Conservation (phyloP, 2,329 filamentous ascomycete genomes). For the Coniella lustricola region DNA sequence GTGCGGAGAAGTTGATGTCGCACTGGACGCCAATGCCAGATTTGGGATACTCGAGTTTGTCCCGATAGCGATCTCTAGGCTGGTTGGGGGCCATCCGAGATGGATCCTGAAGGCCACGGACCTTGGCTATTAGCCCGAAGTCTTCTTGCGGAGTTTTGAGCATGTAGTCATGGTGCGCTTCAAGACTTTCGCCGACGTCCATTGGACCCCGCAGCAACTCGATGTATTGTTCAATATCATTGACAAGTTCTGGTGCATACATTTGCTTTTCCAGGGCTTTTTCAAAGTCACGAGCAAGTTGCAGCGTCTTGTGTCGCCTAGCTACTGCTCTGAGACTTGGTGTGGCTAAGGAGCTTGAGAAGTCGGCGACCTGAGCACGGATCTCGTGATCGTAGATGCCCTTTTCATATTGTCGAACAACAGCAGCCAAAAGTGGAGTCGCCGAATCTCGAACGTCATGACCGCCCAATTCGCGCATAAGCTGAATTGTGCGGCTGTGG, state of each 20-base stretch:
- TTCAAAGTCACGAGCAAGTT: conserved; percentile 50
- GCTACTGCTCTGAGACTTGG: conserved; percentile 35
- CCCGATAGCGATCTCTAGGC: conserved; percentile 46
- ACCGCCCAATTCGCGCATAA: conserved; percentile 30
- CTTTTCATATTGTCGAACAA: conserved; percentile 40
- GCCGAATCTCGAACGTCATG: conserved; percentile 18
- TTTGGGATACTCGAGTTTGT: conserved; percentile 71
- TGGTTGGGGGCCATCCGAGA: conserved; percentile 43
- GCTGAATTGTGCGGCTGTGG: conserved; percentile 34
- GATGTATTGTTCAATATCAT: conserved; percentile 42
- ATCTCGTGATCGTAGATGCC: conserved; percentile 44
- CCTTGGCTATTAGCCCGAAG: conserved; percentile 31
- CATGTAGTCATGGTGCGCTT: conserved; percentile 24
- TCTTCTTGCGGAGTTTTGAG: conserved; percentile 32
- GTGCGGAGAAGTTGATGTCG: conserved; percentile 86
- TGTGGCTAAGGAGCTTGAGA: conserved; percentile 20
- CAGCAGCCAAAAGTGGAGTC: conserved; percentile 21
- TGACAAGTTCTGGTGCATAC: conserved; percentile 33
- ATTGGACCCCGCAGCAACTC: conserved; percentile 37
- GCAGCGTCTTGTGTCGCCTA: conserved; percentile 46
- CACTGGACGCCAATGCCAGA: conserved; percentile 74
- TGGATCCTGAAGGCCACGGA: conserved; percentile 42
- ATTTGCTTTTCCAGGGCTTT: conserved; percentile 41
- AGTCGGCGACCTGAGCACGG: conserved; percentile 34
- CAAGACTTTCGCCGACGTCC: conserved; percentile 14